phyloP scores from a whole-genome alignment of 345 rosid genomes.

The Moringa oleifera region DNA sequence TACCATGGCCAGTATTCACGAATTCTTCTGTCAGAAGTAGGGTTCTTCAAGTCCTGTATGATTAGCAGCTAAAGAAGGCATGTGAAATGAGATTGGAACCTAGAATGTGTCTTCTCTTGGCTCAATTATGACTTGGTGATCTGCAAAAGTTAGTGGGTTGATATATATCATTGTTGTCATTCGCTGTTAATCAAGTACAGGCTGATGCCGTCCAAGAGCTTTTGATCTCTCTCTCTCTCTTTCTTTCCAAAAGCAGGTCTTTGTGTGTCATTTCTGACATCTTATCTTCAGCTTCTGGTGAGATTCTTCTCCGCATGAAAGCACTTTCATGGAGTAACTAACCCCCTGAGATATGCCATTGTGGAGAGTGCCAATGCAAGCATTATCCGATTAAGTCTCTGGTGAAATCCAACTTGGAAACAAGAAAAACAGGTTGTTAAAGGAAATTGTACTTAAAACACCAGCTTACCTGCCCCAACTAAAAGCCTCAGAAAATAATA shows the following conservation, averaged over 20 bases:
- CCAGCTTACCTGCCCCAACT: constrained; percentile 50
- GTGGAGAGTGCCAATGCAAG: no score
- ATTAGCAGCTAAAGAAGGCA: background rate
- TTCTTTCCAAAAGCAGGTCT: background rate
- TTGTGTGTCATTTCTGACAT: background rate
- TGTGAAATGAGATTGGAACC: background rate
- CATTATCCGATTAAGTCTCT: background rate
- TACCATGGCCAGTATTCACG: constrained; percentile 18
- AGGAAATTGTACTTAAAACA: constrained; percentile 19
- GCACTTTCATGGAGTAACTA: no score
- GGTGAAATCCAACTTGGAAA: background rate
- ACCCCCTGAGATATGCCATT: no score
- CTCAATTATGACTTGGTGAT: background rate
- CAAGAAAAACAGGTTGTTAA: background rate
- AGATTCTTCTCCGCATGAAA: background rate
- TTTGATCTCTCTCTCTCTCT: no score
- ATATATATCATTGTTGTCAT: no score
- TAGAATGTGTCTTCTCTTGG: background rate
- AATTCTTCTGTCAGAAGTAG: constrained; percentile 19
- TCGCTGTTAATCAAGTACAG: no score
- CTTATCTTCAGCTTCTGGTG: no score
- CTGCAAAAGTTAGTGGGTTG: no score
- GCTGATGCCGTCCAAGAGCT: no score
- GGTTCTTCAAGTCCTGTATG: constrained; percentile 7
- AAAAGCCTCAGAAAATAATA: constrained; percentile 25